These are phyloP conservation scores for Protomyces pachydermus DNA, from an alignment of 1,139 yeast genomes.

Conservation along the genomic window DNA sequence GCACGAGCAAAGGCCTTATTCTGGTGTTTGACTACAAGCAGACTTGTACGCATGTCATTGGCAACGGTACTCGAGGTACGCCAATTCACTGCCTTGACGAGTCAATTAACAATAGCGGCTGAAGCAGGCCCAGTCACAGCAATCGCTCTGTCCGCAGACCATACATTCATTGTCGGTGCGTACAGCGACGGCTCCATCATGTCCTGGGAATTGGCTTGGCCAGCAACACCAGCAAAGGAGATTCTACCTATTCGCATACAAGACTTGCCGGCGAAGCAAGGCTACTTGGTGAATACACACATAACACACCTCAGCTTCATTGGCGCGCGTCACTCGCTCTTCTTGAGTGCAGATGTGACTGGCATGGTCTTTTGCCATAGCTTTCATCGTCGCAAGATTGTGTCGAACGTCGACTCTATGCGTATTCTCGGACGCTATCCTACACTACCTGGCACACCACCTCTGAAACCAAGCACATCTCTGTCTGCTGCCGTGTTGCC, in stretches of 20 bases:
- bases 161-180: slow-evolving; percentile 49
- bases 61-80: slow-evolving; percentile 35
- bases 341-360: slow-evolving; percentile 55
- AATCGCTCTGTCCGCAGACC: slow-evolving; percentile 50
- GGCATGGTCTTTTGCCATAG: slow-evolving; percentile 61
- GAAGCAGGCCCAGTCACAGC: slow-evolving; percentile 47
- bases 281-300: slow-evolving; percentile 50
- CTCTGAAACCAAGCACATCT: slow-evolving; percentile 38
- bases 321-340: slow-evolving; percentile 53
- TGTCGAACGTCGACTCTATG: slow-evolving; percentile 48
- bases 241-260: slow-evolving; percentile 39
- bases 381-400: slow-evolving; percentile 53
- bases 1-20: slow-evolving; percentile 57
- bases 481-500: slow-evolving; percentile 51
- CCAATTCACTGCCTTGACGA: no score
- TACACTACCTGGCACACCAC: slow-evolving; percentile 33
- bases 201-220: slow-evolving; percentile 44
- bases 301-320: slow-evolving; percentile 52
- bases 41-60: slow-evolving; percentile 45
- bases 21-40: slow-evolving; percentile 64
- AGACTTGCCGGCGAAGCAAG: slow-evolving; percentile 43
- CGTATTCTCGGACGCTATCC: slow-evolving; percentile 50
- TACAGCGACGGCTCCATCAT: slow-evolving; percentile 46
- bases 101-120: slow-evolving; percentile 30
- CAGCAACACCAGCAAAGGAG: slow-evolving; percentile 30